Conservation (phyloP, 2,329 filamentous ascomycete genomes). For the Aureobasidium zeae region DNA sequence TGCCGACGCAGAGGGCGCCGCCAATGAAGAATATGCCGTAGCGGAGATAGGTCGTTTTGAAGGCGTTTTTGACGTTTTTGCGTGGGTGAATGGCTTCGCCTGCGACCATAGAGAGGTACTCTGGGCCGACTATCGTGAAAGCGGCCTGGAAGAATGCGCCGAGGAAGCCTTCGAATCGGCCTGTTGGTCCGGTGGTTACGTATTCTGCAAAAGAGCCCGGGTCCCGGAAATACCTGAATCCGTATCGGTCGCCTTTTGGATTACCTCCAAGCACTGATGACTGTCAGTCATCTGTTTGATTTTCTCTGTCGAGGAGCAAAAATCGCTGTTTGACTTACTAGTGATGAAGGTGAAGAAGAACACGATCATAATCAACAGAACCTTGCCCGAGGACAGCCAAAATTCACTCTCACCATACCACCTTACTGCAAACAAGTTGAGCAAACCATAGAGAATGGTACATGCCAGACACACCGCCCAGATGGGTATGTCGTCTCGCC, state of each 20-base stretch:
- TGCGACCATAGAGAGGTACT: slow-evolving; percentile 42
- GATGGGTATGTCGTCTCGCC: slow-evolving; percentile 50
- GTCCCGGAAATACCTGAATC: slow-evolving; percentile 36
- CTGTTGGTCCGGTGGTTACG: slow-evolving; percentile 14
- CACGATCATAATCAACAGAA: slow-evolving; percentile 34
- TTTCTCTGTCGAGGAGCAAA: no score
- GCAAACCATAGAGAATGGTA: slow-evolving; percentile 18
- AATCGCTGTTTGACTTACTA: slow-evolving; percentile 28
- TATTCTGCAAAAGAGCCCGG: slow-evolving; percentile 24
- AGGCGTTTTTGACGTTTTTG: slow-evolving; percentile 38
- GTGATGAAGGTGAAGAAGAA: slow-evolving; percentile 25
- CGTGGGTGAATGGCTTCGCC: slow-evolving; percentile 40
- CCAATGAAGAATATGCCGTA: slow-evolving; percentile 41
- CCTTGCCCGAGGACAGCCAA: slow-evolving; percentile 44
- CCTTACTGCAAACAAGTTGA: slow-evolving; percentile 38
- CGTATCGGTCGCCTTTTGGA: slow-evolving; percentile 29
- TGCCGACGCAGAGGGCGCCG: slow-evolving; percentile 37
- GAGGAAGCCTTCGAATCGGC: slow-evolving; percentile 27
- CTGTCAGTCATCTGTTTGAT: not conserved
- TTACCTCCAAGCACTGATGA: slow-evolving; percentile 27
- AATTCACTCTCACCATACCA: slow-evolving; percentile 34
- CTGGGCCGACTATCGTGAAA: slow-evolving; percentile 39
- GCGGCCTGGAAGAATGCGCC: slow-evolving; percentile 29
- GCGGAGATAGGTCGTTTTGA: slow-evolving; percentile 41
- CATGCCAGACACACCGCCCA: slow-evolving; percentile 1